Base-by-base conservation (phyloP, 2,329 filamentous ascomycete species). In the Allantophomopsis cytisporea region DNA sequence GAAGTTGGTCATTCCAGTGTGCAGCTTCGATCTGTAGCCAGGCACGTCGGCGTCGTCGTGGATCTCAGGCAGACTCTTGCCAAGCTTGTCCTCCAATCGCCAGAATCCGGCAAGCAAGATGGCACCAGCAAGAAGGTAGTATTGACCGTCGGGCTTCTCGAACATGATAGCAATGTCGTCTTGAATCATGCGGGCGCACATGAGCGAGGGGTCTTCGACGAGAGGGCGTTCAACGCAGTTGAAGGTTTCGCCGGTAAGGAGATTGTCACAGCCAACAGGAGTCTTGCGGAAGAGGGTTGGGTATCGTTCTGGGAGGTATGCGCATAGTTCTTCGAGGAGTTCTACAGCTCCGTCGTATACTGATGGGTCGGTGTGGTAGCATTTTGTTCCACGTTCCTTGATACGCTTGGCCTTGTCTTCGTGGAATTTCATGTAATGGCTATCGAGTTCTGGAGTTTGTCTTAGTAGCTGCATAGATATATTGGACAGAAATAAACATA, bases 151-250 rank as follows among this genome's bases (percentile, higher is more conserved):
- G 0, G 66, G 56, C 15, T 65, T 68, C 58, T 91, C 83, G 48
- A 89, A 68, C 84, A 93, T 89, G 40, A 93, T 72, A 0, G 84
- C 84, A 1, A 93, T 61, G 54, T 93, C 85, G 52, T 93, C 86
- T 58, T 91, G 85, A 3, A 84, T 63, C 15, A 89, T 69, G 2
- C 83, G 73, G 0, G 76, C 81, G 39, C 69, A 75, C 50, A 77
- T 83, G 42, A 73, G 69, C 78, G 93, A 89, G 0, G 85, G 83
- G 50, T 91, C 83, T 59, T 89, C 83, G 1, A 62, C 57, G 5
- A 88, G 65, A 0, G 80, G 80, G 1, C 74, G 64, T 43, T 72
- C 64, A 2, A 65, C 56, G 31, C 83, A 76, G 55, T 88, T 71
- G 61, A 91, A 84, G 7, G 59, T 64, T 58, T 93, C 85, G 7